A percentile compares a stretch with the other conserved stretches of the same genome.
phyloP scores from a whole-genome alignment of 371 early-diverging fungal species.

The Parasitella parasitica region DNA sequence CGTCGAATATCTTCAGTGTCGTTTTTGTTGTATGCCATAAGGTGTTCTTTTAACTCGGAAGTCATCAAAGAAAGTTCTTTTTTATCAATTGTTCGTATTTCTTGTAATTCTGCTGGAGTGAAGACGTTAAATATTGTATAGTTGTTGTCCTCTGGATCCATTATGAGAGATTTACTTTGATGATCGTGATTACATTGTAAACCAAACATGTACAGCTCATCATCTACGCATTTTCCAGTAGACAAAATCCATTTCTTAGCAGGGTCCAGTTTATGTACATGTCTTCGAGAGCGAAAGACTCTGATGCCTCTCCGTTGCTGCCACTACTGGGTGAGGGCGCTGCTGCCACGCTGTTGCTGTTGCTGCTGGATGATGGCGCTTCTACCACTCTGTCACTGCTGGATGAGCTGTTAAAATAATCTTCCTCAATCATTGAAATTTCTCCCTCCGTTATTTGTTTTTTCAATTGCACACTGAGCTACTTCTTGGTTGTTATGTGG shows the following conservation, averaged over 20 bases:
- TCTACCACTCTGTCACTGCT: no score
- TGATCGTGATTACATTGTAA: conserved; percentile 9
- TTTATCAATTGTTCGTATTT: neutral
- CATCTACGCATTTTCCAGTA: conserved; percentile 11
- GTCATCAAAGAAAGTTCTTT: neutral
- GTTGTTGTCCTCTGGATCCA: conserved; percentile 7
- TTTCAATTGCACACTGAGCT: no score
- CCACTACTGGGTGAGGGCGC: conserved; percentile 9
- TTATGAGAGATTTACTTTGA: conserved; percentile 4
- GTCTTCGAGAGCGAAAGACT: neutral
- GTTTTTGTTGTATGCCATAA: neutral
- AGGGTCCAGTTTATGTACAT: conserved; percentile 10
- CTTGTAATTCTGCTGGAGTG: conserved; percentile 5
- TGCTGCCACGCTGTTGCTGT: conserved; percentile 6
- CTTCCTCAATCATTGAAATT: no score
- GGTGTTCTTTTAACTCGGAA: neutral
- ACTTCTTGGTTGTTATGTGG: no score
- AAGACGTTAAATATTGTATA: conserved; percentile 7
- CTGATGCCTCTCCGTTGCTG: conserved; percentile 5
- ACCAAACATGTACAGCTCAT: conserved; percentile 10
- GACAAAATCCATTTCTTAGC: conserved; percentile 16
- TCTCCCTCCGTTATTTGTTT: no score
- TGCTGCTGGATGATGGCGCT: no score
- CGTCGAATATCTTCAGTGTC: neutral
- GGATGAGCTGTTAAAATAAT: no score